Base-by-base conservation (phyloP, 192 early-diverging fungal genomes). In the Mortierella antarctica region DNA sequence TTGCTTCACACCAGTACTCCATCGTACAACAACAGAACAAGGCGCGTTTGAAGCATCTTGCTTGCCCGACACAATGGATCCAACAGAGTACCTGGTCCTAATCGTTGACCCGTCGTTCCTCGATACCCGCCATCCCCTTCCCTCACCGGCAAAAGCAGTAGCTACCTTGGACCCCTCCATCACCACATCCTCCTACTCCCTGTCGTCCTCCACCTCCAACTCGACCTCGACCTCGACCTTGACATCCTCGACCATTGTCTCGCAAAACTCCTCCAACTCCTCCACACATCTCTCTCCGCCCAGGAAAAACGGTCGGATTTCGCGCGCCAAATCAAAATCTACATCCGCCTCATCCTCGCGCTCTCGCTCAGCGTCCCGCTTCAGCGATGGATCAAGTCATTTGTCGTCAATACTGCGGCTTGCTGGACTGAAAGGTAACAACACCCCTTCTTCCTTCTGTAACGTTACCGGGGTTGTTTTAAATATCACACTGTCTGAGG, bases 301-400 rank as follows among this genome's bases (percentile, higher is more conserved):
- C 21, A 44, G 62, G 46, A 70, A 70, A 63, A 70, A 57, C 57
- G 44, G 51, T 44, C 47, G 74, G 15, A 70, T 47, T 2, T 52
- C 74, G 17, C 67, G 74, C 5, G 65, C 74, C 10, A 70, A 69
- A 60, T 70, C 74, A 52, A 78, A 78, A 70, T 59, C 74, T 23
- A 58, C 57, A 2, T 18, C 18, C n/a, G 60, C 74, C 31, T 68
- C 73, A 6, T 6, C 52, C 39, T 65, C 67, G 10, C 74, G 74
- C 6, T 78, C 74, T 12, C 74, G 67, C 8, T 78, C 74, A 78
- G 67, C 70, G 62, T 78, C 74, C 63, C 57, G 74, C 67, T 78
- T 56, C 7, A 70, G 67, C 56, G 67, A 78, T 54, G 62, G 63
- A 20, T 50, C 61, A 14, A 20, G 47, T 14, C 46, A 44, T 18